phyloP scores from a whole-genome alignment of 495 filamentous ascomycete genomes.

The Aspergillus nidulans region DNA sequence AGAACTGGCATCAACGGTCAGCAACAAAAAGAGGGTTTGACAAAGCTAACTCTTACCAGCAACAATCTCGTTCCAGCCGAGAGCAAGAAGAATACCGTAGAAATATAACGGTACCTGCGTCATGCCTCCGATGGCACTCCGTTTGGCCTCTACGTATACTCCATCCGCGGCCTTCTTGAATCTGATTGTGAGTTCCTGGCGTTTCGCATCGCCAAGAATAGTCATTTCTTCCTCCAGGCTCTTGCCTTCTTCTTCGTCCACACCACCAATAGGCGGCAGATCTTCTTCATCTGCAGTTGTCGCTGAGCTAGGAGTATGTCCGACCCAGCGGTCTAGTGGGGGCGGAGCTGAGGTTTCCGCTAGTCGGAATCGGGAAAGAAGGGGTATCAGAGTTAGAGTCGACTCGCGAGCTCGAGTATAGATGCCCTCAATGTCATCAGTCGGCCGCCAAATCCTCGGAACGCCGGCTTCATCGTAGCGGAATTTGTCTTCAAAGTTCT shows the following conservation, averaged over 20 bases:
- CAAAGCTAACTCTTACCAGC: constrained; percentile 61
- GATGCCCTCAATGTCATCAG: constrained; percentile 92
- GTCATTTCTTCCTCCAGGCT: constrained; percentile 93
- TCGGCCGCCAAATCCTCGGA: constrained; percentile 93
- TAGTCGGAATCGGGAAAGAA: constrained; percentile 79
- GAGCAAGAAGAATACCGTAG: constrained; percentile 77
- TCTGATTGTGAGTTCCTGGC: constrained; percentile 81
- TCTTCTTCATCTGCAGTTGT: constrained; percentile 87
- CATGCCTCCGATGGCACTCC: constrained; percentile 91
- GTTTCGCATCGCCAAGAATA: constrained; percentile 81
- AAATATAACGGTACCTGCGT: constrained; percentile 94
- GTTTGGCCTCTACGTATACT: constrained; percentile 95
- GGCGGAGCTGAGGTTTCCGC: constrained; percentile 66
- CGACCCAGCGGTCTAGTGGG: constrained; percentile 76
- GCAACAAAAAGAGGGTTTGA: background rate
- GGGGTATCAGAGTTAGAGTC: constrained; percentile 82
- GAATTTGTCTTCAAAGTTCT: constrained; percentile 99
- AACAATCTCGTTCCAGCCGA: constrained; percentile 96
- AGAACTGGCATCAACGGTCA: constrained; percentile 54
- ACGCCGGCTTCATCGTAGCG: constrained; percentile 95
- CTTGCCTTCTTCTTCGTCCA: constrained; percentile 91
- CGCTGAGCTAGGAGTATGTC: constrained; percentile 67
- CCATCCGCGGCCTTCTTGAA: constrained; percentile 98
- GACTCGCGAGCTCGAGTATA: constrained; percentile 90
- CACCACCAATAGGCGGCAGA: constrained; percentile 75